These are phyloP conservation scores for Scheffersomyces insectosa DNA, from an alignment of 1,139 yeast genomes.

Conservation along the genomic window DNA sequence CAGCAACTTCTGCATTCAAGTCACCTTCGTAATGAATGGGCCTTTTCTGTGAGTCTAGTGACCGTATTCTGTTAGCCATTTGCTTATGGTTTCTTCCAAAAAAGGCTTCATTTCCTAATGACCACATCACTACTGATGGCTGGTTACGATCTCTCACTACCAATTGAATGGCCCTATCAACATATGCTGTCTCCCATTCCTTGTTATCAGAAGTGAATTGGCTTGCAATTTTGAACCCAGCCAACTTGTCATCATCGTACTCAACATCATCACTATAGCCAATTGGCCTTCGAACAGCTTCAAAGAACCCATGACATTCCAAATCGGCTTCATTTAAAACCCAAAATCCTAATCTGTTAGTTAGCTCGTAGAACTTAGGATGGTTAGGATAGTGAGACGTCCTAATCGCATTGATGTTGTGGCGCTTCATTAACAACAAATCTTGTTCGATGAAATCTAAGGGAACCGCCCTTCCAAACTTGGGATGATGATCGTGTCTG, in stretches of 20 bases:
- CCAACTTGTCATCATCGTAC: slow-evolving; percentile 5
- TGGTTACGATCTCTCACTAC: slow-evolving; percentile 32
- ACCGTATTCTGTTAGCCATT: slow-evolving; percentile 25
- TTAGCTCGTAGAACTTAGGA: slow-evolving; percentile 15
- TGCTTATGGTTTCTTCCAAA: slow-evolving; percentile 30
- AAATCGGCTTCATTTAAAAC: slow-evolving; percentile 39
- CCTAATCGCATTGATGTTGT: slow-evolving; percentile 34
- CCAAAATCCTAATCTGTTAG: slow-evolving; percentile 29
- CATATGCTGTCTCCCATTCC: slow-evolving; percentile 29
- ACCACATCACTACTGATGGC: slow-evolving; percentile 34
- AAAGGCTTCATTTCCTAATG: slow-evolving; percentile 37
- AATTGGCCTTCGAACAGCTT: slow-evolving; percentile 13
- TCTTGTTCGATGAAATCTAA: slow-evolving; percentile 27
- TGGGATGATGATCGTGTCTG: slow-evolving; percentile 34
- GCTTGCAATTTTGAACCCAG: slow-evolving; percentile 10
- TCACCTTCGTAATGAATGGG: slow-evolving; percentile 36
- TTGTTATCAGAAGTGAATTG: slow-evolving; percentile 27
- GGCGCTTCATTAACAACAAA: slow-evolving; percentile 28
- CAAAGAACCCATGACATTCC: slow-evolving; percentile 35
- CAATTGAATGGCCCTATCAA: slow-evolving; percentile 31
- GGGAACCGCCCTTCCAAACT: slow-evolving; percentile 32
- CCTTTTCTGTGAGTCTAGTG: slow-evolving; percentile 18
- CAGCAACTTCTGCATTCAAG: slow-evolving; percentile 22
- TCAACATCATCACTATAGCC: slow-evolving; percentile 11
- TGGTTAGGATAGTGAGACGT: slow-evolving; percentile 34